Percentiles rank a stretch among this genome's conserved stretches.
phyloP scores from a whole-genome alignment of 2,329 filamentous ascomycete species.

The Cercospora zeae-maydis region DNA sequence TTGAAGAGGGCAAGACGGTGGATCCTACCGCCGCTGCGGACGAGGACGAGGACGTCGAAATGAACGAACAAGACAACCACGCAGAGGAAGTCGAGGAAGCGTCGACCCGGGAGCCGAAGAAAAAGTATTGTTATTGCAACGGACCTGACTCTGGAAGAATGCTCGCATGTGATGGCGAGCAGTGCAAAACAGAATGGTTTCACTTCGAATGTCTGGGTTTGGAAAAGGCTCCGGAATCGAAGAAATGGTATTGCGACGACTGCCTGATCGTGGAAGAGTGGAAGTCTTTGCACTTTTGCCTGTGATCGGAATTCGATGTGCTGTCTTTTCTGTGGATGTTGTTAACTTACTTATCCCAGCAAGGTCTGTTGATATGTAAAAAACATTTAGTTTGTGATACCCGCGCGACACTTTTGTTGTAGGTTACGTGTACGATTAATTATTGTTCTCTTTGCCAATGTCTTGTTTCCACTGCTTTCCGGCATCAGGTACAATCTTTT shows the following conservation, averaged over 20 bases:
- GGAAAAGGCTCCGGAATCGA: conserved; percentile 53
- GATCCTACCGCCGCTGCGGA: background rate
- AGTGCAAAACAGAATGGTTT: conserved; percentile 79
- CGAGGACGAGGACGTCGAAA: conserved; percentile 1
- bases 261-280: conserved; percentile 8
- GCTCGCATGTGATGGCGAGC: conserved; percentile 74
- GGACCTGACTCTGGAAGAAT: conserved; percentile 45
- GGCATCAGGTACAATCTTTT: too few species aligned
- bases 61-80: background rate
- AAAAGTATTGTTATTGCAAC: conserved; percentile 24
- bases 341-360: too few species aligned
- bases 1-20: conserved; percentile 4
- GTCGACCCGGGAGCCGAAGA: background rate
- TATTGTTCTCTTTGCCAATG: background rate
- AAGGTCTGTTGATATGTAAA: background rate
- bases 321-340: background rate
- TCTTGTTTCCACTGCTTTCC: too few species aligned
- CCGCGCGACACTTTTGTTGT: background rate
- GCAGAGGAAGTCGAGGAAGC: background rate
- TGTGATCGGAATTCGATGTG: background rate
- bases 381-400: background rate
- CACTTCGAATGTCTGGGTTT: conserved; percentile 73
- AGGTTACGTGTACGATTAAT: background rate
- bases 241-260: conserved; percentile 29
- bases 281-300: background rate